These are phyloP conservation scores for Brassica cretica DNA, from an alignment of 345 rosid species.

Conservation along the genomic window DNA sequence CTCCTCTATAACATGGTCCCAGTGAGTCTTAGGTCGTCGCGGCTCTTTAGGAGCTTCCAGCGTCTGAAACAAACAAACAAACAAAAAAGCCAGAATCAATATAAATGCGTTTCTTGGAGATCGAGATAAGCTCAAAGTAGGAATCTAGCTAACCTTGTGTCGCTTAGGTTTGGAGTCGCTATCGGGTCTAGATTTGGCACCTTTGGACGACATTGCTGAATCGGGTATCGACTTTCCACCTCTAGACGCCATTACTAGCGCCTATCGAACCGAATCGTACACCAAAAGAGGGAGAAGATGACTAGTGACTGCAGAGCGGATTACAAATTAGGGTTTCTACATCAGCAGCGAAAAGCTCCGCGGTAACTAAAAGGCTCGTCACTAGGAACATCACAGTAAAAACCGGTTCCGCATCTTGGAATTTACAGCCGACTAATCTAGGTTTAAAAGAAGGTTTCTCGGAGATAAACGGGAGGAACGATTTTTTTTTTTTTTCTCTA, in stretches of 20 bases:
- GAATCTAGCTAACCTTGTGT: conserved; percentile 58
- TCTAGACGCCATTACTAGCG: conserved; percentile 35
- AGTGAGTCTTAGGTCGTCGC: conserved; percentile 87
- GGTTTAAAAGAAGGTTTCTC: background rate
- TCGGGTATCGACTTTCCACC: conserved; percentile 60
- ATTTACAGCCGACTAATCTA: conserved; percentile 21
- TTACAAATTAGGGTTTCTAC: conserved; percentile 37
- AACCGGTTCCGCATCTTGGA: conserved; percentile 15
- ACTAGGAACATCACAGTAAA: conserved; percentile 8
- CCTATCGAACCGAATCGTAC: conserved; percentile 2
- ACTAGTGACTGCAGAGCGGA: conserved; percentile 3
- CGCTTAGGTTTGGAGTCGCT: conserved; percentile 85
- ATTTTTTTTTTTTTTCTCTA: background rate
- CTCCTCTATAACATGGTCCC: conserved; percentile 99
- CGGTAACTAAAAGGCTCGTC: conserved; percentile 3
- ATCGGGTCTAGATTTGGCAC: conserved; percentile 56
- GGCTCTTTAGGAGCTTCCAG: conserved; percentile 96
- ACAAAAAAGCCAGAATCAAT: background rate
- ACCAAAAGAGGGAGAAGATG: background rate
- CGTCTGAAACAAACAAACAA: conserved; percentile 47
- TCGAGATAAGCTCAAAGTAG: background rate
- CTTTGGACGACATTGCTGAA: conserved; percentile 41
- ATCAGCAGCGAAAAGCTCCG: conserved; percentile 17
- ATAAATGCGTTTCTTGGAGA: background rate
- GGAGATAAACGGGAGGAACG: background rate